Evolutionary conservation across 305 asterid species (phyloP), one percentile per base, ranked within the genome.

Genomic region (Fraxinus xanthoxyloides): DNA sequence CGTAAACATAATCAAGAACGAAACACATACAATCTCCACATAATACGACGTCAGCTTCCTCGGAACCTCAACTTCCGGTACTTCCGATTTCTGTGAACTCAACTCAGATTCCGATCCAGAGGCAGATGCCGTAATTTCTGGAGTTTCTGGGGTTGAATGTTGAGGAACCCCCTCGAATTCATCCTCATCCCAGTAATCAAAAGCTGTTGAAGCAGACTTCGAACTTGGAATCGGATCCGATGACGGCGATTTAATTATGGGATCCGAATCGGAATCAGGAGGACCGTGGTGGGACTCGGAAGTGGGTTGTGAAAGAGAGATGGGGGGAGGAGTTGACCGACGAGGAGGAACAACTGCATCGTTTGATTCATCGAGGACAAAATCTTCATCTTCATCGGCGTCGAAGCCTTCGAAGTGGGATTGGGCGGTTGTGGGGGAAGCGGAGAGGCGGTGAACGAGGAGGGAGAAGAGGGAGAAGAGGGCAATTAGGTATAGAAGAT

Each of bases 381-480:
- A 83, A 51, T 92, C 98, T 28, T 91, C 97, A 40, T 84, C 89
- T 24, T 95, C 99, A 5, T 94, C 99, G 86, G 96, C 98, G 72
- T 96, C 99, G 88, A 96, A 96, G n/a, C 98, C 99, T 87, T 96
- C 99, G 82, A 96, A 96, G 87, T 94, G 93, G 84, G 91, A 87
- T 75, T 84, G 86, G 75, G 89, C 83, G 80, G 93, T 72, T 24
- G 90, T 6, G 72, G 82, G 38, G 77, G 91, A 83, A 80, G 93
- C 80, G 87, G 93, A 88, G 77, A 92, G 86, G 87, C 90, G 76
- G 79, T 91, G 88, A 85, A 92, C 92, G 61, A 92, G 93, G 87
- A 92, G 94, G 85, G 87, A 76, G 86, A 87, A 85, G 84, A 92
- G 89, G 51, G 97, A 93, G 79, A 87, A 81, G 6, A 90, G 83